A percentile compares a stretch with the other conserved stretches of the same genome.
phyloP scores from a whole-genome alignment of 1,284 basidiomycete genomes.

The Phlebopus sp. region DNA sequence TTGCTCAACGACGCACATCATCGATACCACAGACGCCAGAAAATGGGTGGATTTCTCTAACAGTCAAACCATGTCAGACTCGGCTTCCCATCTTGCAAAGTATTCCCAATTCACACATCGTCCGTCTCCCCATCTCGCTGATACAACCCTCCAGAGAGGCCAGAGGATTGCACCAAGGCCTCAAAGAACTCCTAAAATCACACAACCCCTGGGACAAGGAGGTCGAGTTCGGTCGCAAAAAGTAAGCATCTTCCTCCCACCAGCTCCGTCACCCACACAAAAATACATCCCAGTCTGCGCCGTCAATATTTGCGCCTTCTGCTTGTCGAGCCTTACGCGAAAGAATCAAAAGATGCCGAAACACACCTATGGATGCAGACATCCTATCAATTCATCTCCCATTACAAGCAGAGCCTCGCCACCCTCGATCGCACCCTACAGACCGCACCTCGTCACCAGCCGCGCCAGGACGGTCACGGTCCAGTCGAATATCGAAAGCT shows the following conservation, averaged over 20 bases:
- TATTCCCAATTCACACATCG: slow-evolving; percentile 3
- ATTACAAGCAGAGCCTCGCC: slow-evolving; percentile 77
- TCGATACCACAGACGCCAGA: slow-evolving; percentile 15
- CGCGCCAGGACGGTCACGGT: slow-evolving; percentile 43
- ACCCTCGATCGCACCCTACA: slow-evolving; percentile 62
- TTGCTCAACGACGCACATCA: slow-evolving; percentile 9
- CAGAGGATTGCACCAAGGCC: slow-evolving; percentile 59
- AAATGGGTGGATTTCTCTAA: slow-evolving; percentile 24
- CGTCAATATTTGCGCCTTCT: slow-evolving; percentile 74
- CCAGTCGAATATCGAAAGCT: slow-evolving; percentile 82
- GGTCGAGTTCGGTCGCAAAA: slow-evolving; percentile 80
- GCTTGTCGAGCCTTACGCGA: slow-evolving; percentile 70
- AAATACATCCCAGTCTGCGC: slow-evolving; percentile 55
- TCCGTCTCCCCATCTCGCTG: slow-evolving; percentile 4
- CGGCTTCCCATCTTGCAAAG: slow-evolving; percentile 27
- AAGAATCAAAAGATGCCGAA: slow-evolving; percentile 79
- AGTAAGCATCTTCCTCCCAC: slow-evolving; percentile 46
- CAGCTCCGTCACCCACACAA: background rate
- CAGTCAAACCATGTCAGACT: slow-evolving; percentile 26
- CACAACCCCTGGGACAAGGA: slow-evolving; percentile 80
- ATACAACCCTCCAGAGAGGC: slow-evolving; percentile 56
- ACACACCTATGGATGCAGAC: slow-evolving; percentile 90
- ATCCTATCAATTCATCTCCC: slow-evolving; percentile 81
- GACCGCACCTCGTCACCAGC: slow-evolving; percentile 43
- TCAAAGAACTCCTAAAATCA: slow-evolving; percentile 69